These are phyloP conservation scores for Dipteronia sinensis DNA, from an alignment of 345 rosid genomes.

Conservation along the genomic window DNA sequence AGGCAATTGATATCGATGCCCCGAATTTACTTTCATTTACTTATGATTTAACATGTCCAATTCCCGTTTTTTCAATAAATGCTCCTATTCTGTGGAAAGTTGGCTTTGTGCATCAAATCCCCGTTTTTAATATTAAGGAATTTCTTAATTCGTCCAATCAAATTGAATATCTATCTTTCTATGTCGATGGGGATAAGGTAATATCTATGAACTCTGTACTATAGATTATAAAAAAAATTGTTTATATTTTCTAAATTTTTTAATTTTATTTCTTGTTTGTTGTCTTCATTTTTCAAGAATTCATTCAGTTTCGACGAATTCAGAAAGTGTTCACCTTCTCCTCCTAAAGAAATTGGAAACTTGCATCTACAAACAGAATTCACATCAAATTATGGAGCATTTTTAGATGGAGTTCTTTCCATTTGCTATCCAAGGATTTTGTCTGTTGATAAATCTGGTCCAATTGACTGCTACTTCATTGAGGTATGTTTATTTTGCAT, in stretches of 20 bases:
- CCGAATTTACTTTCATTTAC: too few relatives aligned
- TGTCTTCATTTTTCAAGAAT: not conserved
- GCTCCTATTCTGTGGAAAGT: not conserved
- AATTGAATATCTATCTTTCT: not conserved
- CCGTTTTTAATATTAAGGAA: not conserved
- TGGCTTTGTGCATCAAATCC: not conserved
- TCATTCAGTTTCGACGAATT: conserved; percentile 5
- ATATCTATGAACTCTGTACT: not conserved
- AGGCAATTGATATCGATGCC: too few relatives aligned
- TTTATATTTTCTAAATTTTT: too few relatives aligned
- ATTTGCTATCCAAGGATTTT: not conserved
- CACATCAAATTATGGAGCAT: not conserved
- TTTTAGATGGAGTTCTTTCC: not conserved
- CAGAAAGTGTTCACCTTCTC: not conserved
- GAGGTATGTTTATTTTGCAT: not conserved
- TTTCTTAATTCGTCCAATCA: not conserved
- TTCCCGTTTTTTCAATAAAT: not conserved
- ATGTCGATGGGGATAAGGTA: not conserved
- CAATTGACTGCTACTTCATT: too few relatives aligned
- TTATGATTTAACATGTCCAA: too few relatives aligned
- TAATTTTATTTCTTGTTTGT: not conserved
- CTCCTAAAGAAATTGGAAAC: not conserved
- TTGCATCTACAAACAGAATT: not conserved
- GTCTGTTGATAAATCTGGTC: not conserved
- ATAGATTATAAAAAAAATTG: not conserved